A percentile compares a stretch with the other conserved stretches of the same genome.
Conservation (phyloP, 1,284 basidiomycete species). For the Naganishia albida region DNA sequence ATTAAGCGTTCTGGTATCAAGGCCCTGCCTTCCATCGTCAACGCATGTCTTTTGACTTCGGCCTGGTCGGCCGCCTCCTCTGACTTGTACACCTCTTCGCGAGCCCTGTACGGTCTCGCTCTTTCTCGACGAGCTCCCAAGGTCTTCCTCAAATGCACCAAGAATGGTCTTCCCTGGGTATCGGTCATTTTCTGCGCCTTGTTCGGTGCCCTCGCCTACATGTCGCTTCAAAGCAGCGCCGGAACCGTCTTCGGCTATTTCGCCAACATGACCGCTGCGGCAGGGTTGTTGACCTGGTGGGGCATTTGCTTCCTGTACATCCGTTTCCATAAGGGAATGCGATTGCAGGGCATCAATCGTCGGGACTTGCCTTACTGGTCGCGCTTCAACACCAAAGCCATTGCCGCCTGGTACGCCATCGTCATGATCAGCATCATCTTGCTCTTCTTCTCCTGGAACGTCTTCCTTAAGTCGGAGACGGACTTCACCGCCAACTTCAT, state of each 20-base stretch:
- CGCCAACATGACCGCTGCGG: slow-evolving; percentile 61
- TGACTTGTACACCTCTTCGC: slow-evolving; percentile 60
- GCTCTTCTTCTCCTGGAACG: slow-evolving; percentile 40
- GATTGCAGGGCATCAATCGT: slow-evolving; percentile 37
- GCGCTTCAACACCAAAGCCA: slow-evolving; percentile 33
- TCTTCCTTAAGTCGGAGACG: slow-evolving; percentile 28
- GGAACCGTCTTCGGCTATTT: slow-evolving; percentile 76
- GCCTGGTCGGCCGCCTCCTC: slow-evolving; percentile 62
- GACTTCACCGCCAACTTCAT: slow-evolving; percentile 36
- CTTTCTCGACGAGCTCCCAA: slow-evolving; percentile 47
- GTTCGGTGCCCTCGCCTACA: slow-evolving; percentile 62
- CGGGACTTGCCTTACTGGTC: slow-evolving; percentile 38
- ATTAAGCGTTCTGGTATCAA: slow-evolving; percentile 69
- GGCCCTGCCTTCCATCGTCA: slow-evolving; percentile 65
- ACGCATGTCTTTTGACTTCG: slow-evolving; percentile 63
- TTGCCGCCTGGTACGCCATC: slow-evolving; percentile 36
- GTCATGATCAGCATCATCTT: slow-evolving; percentile 38
- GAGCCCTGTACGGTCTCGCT: slow-evolving; percentile 60
- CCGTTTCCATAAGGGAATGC: slow-evolving; percentile 52
- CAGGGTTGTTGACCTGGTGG: slow-evolving; percentile 71
- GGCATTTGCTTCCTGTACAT: slow-evolving; percentile 77
- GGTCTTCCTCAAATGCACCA: slow-evolving; percentile 63
- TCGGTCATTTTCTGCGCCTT: slow-evolving; percentile 66
- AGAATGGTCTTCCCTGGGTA: slow-evolving; percentile 72
- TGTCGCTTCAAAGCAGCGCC: slow-evolving; percentile 63